Percentiles rank a stretch among this genome's conserved stretches.
These are phyloP conservation scores for Tricholoma furcatifolium DNA, from an alignment of 768 basidiomycete species.

Conservation along the genomic window DNA sequence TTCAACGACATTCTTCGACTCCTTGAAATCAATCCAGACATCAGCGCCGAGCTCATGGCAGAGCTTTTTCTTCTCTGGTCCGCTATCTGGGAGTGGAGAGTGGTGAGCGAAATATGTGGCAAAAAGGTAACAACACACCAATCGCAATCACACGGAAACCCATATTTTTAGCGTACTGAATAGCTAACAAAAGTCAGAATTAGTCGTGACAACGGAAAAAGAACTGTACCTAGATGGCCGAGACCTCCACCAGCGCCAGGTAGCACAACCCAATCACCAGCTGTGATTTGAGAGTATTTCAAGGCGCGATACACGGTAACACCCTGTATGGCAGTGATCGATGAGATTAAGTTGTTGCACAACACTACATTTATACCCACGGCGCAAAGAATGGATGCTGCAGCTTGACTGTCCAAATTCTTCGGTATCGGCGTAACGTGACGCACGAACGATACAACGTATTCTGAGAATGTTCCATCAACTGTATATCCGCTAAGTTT, in stretches of 20 bases:
- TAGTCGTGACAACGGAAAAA: neutral
- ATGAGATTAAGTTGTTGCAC: slow-evolving; percentile 10
- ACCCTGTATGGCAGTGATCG: slow-evolving; percentile 41
- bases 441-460: slow-evolving; percentile 69
- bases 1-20: slow-evolving; percentile 60
- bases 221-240: slow-evolving; percentile 64
- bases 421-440: slow-evolving; percentile 83
- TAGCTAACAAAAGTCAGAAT: slow-evolving; percentile 33
- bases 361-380: slow-evolving; percentile 31
- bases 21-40: slow-evolving; percentile 76
- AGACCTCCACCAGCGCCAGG: slow-evolving; percentile 82
- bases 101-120: neutral
- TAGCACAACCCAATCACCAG: slow-evolving; percentile 76
- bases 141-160: slow-evolving; percentile 81
- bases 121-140: slow-evolving; percentile 29
- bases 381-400: slow-evolving; percentile 78
- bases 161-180: slow-evolving; percentile 79
- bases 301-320: slow-evolving; percentile 86
- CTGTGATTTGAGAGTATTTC: slow-evolving; percentile 62
- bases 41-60: slow-evolving; percentile 42
- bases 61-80: slow-evolving; percentile 58
- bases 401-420: slow-evolving; percentile 56
- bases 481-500: slow-evolving; percentile 69
- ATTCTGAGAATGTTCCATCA: slow-evolving; percentile 77
- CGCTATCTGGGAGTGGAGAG: slow-evolving; percentile 51